Evolutionary conservation across 768 basidiomycete species (phyloP), one percentile per base, ranked within the genome.

Genomic region (Naganishia friedmannii): DNA sequence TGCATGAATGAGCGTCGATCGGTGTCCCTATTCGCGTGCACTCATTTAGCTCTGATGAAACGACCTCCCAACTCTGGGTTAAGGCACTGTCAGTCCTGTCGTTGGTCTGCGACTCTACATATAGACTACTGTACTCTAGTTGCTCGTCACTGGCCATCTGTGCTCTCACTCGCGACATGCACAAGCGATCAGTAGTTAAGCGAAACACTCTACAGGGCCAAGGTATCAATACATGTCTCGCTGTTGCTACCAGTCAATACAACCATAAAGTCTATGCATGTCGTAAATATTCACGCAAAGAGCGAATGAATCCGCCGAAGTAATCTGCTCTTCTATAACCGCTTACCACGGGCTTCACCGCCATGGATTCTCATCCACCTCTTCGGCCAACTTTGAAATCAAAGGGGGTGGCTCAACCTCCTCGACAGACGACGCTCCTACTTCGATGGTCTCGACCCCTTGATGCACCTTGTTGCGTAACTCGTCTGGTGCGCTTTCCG

Each of bases 361-460:
- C 68, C 68, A 69, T 17, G 68, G 68, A 29, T 69, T 69, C 8
- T 63, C 68, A 29, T 63, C 54, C 21, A 69, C 56, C 21, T 69
- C 56, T 31, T 60, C 39, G 23, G 60, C 56, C 39, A 69, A 48
- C 4, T 57, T 45, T 21, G 68, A 42, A 21, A 69, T 57, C 17
- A 69, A 23, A 21, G 29, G 45, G 15, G 68, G 68, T 23, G 68
- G 56, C 28, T n/a, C n/a, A 4, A 69, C 68, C 57, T 69, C 68
- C 28, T 54, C 45, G 17, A 69, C 68, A 3, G 60, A 63, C 5
- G 48, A 34, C 19, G 42, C 68, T 12, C 46, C 68, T 23, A 58
- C 57, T 23, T 58, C 57, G 21, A 69, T 23, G 42, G 45, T 57
- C 2, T 58, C 29, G n/a, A 53, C 56, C 28, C 56, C 68, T 26